Evolutionary conservation across 768 basidiomycete species (phyloP), one percentile per base, ranked within the genome.

Genomic region (Paxillus rubicundulus): DNA sequence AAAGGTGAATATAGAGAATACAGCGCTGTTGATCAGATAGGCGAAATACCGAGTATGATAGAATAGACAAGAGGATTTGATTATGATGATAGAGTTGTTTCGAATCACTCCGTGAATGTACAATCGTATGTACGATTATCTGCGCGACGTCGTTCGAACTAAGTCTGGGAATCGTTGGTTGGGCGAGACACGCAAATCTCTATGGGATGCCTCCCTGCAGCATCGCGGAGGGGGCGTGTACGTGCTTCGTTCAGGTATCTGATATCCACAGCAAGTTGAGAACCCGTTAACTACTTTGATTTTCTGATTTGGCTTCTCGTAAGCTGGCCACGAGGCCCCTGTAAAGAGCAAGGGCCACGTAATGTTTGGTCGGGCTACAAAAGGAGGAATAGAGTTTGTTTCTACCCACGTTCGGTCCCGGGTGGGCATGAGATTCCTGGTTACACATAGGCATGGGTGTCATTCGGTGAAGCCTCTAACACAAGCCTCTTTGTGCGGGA

Each of bases 401-500:
- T 30, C 7, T 39, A 46, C 45, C 52, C 52, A 52, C 51, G 44
- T 47, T 52, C 51, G 51, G 51, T 38, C 28, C 51, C 51, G 51
- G 49, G 20, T 33, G 36, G 27, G 8, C 27, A 8, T 5, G 18
- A 36, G 20, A 43, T 5, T 37, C 21, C 16, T 28, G 4, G 21
- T 43, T 27, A 27, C 24, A 6, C 24, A 24, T 24, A 5, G 24
- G 24, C 24, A 24, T 6, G 24, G 18, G 18, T 13, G 5, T 20
- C 13, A 37, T 18, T 10, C n/a, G 45, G 16, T 32, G 44, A 17
- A 32, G 6, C 5, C 24, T 24, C 24, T 24, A 24, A 24, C 24
- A 24, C 24, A 32, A 45, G 9, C 10, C 24, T 5, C 6, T 5
- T 7, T 30, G 18, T n/a, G n/a, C 46, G 34, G 36, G 5, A 47